These are phyloP conservation scores for Emericellopsis atlantica DNA, from an alignment of 2,329 filamentous ascomycete genomes.

Conservation along the genomic window DNA sequence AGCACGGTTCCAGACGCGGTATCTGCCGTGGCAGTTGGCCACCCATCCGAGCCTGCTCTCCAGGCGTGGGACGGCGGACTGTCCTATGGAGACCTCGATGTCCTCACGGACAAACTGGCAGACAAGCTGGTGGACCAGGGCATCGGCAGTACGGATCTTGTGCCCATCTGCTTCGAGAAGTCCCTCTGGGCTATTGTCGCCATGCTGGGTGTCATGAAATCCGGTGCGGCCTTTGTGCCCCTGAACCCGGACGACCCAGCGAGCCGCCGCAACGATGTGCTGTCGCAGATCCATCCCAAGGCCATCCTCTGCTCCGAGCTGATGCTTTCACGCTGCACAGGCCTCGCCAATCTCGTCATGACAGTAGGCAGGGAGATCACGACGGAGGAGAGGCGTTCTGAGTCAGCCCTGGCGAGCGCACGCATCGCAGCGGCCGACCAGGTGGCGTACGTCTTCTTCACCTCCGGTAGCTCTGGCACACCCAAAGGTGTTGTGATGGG, in stretches of 20 bases:
- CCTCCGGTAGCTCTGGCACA: conserved; percentile 4
- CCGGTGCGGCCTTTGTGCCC: background rate
- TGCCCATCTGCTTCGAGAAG: conserved; percentile 24
- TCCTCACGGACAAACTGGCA: conserved; percentile 1
- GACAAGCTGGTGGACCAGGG: conserved; percentile 14
- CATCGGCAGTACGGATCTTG: conserved; percentile 2
- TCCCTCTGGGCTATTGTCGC: conserved; percentile 1
- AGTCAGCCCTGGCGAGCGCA: no score
- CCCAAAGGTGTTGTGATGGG: background rate
- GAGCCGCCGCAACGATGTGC: background rate
- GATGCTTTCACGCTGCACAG: no score
- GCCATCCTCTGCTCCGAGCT: conserved; percentile 18
- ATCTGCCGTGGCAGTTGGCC: no score
- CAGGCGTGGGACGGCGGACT: no score
- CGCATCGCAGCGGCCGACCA: background rate
- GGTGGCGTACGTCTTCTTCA: conserved; percentile 3
- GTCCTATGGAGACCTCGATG: no score
- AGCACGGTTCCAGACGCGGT: no score
- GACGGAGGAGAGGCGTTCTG: no score
- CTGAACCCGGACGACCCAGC: background rate
- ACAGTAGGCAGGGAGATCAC: background rate
- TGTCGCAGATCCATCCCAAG: conserved; percentile 9
- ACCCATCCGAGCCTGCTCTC: no score
- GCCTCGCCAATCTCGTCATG: background rate
- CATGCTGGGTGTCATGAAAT: conserved; percentile 1